phyloP scores from a whole-genome alignment of 2,329 filamentous ascomycete species.

The Ophiostoma australiae region DNA sequence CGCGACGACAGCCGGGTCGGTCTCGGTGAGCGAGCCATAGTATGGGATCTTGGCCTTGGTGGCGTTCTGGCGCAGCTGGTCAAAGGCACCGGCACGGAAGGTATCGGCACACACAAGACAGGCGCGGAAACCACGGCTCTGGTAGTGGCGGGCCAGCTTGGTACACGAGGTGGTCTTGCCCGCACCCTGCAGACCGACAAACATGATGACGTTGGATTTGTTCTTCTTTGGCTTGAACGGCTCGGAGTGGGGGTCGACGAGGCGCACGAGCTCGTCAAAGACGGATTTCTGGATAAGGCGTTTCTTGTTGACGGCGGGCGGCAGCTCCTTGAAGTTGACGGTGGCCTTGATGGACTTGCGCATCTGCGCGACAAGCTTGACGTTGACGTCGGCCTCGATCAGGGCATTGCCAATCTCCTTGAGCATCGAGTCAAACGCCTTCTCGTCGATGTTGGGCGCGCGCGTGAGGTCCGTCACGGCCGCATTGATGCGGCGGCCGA shows the following conservation, averaged over 20 bases:
- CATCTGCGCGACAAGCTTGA: conserved; percentile 83
- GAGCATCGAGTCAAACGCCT: conserved; percentile 97
- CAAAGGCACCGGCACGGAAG: conserved; percentile 96
- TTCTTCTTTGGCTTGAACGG: conserved; percentile 97
- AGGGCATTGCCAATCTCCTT: conserved; percentile 97
- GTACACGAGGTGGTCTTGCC: conserved; percentile 99
- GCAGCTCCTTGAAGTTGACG: conserved; percentile 93
- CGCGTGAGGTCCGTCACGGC: conserved; percentile 90
- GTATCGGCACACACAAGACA: conserved; percentile 97
- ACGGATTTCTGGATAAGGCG: conserved; percentile 96
- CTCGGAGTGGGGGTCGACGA: conserved; percentile 92
- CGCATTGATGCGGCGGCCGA: conserved; percentile 96
- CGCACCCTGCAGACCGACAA: conserved; percentile 93
- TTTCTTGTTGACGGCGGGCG: conserved; percentile 94
- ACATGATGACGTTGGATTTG: conserved; percentile 97
- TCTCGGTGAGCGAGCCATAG: conserved; percentile 94
- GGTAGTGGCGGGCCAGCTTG: conserved; percentile 91
- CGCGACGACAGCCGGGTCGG: conserved; percentile 88
- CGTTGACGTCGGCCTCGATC: conserved; percentile 94
- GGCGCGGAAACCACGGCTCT: conserved; percentile 84
- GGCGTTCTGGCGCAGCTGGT: conserved; percentile 97
- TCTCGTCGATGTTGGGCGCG: conserved; percentile 91
- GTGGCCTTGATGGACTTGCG: conserved; percentile 86
- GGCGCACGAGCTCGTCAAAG: conserved; percentile 91
- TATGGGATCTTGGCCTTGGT: conserved; percentile 99